Conservation (phyloP, 805 yeast genomes). For the Starmerella apicola region DNA sequence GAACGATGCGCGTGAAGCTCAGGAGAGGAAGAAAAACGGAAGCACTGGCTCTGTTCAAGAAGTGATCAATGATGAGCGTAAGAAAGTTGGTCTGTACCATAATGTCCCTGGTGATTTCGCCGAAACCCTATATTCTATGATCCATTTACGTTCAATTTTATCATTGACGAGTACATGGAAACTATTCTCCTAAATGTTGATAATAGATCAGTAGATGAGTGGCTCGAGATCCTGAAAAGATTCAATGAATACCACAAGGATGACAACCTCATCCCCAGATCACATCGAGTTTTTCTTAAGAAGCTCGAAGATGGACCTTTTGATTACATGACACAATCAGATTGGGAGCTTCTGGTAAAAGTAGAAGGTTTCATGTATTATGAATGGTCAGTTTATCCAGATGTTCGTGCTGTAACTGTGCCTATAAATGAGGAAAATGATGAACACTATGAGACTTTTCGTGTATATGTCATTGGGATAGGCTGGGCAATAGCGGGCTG, state of each 20-base stretch:
- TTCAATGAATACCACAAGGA: slow-evolving; percentile 33
- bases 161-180: slow-evolving; percentile 12
- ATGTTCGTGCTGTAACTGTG: slow-evolving; percentile 44
- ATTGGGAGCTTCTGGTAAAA: slow-evolving; percentile 19
- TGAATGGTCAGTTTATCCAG: slow-evolving; percentile 46
- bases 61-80: too few relatives aligned
- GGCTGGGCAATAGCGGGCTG: slow-evolving; percentile 43
- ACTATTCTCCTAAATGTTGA: slow-evolving; percentile 9
- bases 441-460: slow-evolving; percentile 34
- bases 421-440: slow-evolving; percentile 36
- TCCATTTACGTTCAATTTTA: neutral
- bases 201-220: slow-evolving; percentile 29
- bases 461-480: slow-evolving; percentile 40
- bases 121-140: neutral
- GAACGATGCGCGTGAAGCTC: too few relatives aligned
- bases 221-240: slow-evolving; percentile 31
- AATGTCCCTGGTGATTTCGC: neutral
- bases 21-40: too few relatives aligned
- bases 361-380: slow-evolving; percentile 34
- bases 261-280: slow-evolving; percentile 38
- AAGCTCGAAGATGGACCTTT: slow-evolving; percentile 20
- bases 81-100: too few relatives aligned
- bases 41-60: too few relatives aligned
- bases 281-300: slow-evolving; percentile 29
- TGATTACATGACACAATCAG: slow-evolving; percentile 15